Percentiles rank a stretch among this genome's conserved stretches.
phyloP scores from a whole-genome alignment of 768 basidiomycete genomes.

The Auricularia cornea region DNA sequence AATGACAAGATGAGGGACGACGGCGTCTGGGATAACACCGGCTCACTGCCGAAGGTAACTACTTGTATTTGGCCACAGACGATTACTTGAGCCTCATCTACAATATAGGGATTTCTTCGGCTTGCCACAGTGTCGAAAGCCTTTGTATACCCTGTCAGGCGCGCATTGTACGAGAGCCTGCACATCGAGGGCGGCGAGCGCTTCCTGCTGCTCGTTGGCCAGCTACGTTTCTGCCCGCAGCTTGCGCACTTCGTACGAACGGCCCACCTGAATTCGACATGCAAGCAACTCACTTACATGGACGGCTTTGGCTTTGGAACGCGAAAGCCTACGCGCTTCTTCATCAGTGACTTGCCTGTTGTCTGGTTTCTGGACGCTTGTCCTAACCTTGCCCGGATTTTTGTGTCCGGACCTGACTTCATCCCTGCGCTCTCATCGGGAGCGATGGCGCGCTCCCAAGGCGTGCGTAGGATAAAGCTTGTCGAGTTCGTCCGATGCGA shows the following conservation, averaged over 20 bases:
- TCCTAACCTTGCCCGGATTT: not conserved
- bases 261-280: not conserved
- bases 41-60: not conserved
- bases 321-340: not conserved
- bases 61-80: not conserved
- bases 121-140: not conserved
- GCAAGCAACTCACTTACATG: not conserved
- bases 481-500: not conserved
- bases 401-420: not conserved
- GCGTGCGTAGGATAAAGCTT: not conserved
- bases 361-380: not conserved
- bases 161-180: not conserved
- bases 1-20: not conserved
- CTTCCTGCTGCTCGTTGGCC: not conserved
- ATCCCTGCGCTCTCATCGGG: not conserved
- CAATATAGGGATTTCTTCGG: not conserved
- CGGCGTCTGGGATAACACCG: not conserved
- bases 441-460: not conserved
- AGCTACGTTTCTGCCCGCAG: not conserved
- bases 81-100: not conserved
- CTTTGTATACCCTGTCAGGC: not conserved
- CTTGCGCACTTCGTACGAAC: not conserved
- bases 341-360: not conserved
- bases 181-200: not conserved
- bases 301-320: not conserved